Conservation (phyloP, 345 rosid species). For the Camelina sativa region DNA sequence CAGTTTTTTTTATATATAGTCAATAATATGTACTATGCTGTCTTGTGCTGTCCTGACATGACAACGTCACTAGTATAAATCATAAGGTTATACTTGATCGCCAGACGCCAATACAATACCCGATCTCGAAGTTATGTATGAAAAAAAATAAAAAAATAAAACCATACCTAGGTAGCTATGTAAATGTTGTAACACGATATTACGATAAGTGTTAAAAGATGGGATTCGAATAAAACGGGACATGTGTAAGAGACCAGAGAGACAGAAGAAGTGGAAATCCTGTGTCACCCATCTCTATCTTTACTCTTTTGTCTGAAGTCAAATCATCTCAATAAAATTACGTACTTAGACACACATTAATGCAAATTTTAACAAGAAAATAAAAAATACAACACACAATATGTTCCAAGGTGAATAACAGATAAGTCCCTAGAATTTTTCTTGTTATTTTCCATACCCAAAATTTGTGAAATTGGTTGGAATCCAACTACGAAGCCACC, state of each 20-base stretch:
- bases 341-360: background rate
- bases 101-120: too few relatives aligned
- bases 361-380: conserved; percentile 13
- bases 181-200: conserved; percentile 15
- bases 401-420: background rate
- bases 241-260: conserved; percentile 23
- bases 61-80: background rate
- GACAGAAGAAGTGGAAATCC: conserved; percentile 36
- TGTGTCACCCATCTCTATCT: conserved; percentile 35
- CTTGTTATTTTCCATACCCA: background rate
- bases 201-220: conserved; percentile 30
- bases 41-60: too few relatives aligned
- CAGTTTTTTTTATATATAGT: too few relatives aligned
- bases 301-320: conserved; percentile 44
- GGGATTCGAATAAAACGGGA: conserved; percentile 33
- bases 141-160: background rate
- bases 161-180: conserved; percentile 3
- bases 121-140: background rate
- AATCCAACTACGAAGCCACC: conserved; percentile 28
- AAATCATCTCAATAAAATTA: conserved; percentile 26
- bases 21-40: too few relatives aligned
- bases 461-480: conserved; percentile 32
- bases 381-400: background rate
- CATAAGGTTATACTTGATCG: too few relatives aligned
- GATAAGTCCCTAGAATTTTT: background rate